Evolutionary conservation across 1,284 basidiomycete genomes (phyloP), one percentile per base, ranked within the genome.

Genomic region (Cryptococcus sp.): DNA sequence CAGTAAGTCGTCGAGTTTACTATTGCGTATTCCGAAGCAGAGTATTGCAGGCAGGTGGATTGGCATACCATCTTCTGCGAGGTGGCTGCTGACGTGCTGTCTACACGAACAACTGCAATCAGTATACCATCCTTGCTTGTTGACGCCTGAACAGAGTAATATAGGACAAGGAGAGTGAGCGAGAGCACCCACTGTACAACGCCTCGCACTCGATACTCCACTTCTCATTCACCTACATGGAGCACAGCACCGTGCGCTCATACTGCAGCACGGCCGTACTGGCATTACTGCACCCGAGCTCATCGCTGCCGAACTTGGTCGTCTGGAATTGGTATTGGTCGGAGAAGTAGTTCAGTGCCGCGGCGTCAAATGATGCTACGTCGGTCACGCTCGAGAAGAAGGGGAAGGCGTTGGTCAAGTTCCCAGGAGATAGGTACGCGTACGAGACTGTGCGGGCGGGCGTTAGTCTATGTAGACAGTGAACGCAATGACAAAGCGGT

Each of bases 291-390:
- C 75, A 79, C 5, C 72, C 74, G 11, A 77, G 65, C 54, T 73
- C 61, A 54, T 75, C 67, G 20, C 50, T 54, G 3, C 57, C 53
- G 25, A 73, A 71, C 50, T 74, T 73, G n/a, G 64, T 69, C 38
- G 49, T 56, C 42, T 64, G 54, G 53, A 72, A 82, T 43, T 75
- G 73, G 51, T 65, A 68, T 5, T 64, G 65, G 47, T 76, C 66
- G 22, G 72, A 70, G 48, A 81, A 72, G 67, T 81, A 82, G 39
- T 61, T 60, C 6, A 73, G 55, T 35, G 77, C 78, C 19, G 72
- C 73, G 40, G 68, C 64, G 62, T 80, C 80, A 55, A 81, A 81
- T 8, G 76, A 70, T 1, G 70, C 55, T 0, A 81, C 79, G 30
- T 73, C 72, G 46, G 61, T 72, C 30, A 81, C 79, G 10, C 53